These are phyloP conservation scores for Globisporangium canariense DNA, from an alignment of 352 stramenopile genomes.

Conservation along the genomic window DNA sequence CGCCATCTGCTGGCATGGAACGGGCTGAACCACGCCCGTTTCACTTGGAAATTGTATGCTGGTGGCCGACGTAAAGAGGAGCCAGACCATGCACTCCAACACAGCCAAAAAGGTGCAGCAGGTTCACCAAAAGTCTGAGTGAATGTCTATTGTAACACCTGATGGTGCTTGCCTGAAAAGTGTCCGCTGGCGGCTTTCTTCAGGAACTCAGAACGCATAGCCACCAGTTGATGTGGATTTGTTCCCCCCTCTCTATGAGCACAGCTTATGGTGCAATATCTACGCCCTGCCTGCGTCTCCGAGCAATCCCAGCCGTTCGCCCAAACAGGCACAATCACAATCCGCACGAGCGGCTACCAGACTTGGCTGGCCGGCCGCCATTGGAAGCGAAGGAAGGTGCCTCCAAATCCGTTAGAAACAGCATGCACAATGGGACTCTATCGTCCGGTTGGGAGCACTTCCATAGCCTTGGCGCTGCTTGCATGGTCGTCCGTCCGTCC, in stretches of 20 bases:
- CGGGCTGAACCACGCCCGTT: neutral
- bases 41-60: neutral
- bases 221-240: neutral
- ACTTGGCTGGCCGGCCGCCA: neutral
- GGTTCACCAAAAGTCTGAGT: constrained; percentile 3
- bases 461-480: neutral
- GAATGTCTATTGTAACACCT: neutral
- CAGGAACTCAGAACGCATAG: neutral
- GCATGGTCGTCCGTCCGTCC: neutral
- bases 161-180: neutral
- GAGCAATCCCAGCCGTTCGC: neutral
- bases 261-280: neutral
- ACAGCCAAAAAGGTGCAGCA: neutral
- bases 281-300: too few relatives aligned
- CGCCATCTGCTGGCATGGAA: constrained; percentile 10
- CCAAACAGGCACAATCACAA: neutral
- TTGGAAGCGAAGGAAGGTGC: too few relatives aligned
- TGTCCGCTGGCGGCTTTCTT: neutral
- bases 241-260: neutral
- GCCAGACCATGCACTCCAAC: neutral
- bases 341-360: neutral
- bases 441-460: neutral
- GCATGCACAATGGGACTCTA: constrained; percentile 6
- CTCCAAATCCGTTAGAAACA: neutral
- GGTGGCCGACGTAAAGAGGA: neutral